Evolutionary conservation across 345 rosid species (phyloP).

Genomic region (Boechera divaricarpa): DNA sequence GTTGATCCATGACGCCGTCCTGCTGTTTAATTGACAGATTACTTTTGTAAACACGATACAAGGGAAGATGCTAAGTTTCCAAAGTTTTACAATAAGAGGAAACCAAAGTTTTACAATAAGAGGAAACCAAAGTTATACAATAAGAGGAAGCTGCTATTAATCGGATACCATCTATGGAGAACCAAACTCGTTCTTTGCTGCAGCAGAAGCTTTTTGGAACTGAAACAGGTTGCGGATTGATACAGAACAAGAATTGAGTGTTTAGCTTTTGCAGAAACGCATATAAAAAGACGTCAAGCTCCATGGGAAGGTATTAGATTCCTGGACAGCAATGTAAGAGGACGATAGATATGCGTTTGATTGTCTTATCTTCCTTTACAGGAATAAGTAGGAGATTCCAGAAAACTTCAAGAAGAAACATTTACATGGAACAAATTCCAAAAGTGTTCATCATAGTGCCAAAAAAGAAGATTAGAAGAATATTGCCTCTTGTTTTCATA

Average conservation of each 20-base stretch:
- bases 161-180: slow-evolving; percentile 26
- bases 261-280: slow-evolving; percentile 16
- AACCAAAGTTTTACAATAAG: slow-evolving; percentile 9
- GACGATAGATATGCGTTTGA: not conserved
- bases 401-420: slow-evolving; percentile 41
- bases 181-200: slow-evolving; percentile 23
- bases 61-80: slow-evolving; percentile 25
- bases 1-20: slow-evolving; percentile 36
- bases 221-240: slow-evolving; percentile 16
- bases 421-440: slow-evolving; percentile 38
- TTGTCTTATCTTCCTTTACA: slow-evolving; percentile 26
- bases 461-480: slow-evolving; percentile 12
- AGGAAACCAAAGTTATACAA: slow-evolving; percentile 20
- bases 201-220: slow-evolving; percentile 20
- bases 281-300: slow-evolving; percentile 27
- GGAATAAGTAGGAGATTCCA: slow-evolving; percentile 38
- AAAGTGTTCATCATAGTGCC: slow-evolving; percentile 35
- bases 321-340: slow-evolving; percentile 18
- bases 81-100: slow-evolving; percentile 9
- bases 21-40: slow-evolving; percentile 4
- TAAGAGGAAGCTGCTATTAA: slow-evolving; percentile 8
- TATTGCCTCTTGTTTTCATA: slow-evolving; percentile 28
- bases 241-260: slow-evolving; percentile 1
- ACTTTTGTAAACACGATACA: slow-evolving; percentile 21
- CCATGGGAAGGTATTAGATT: slow-evolving; percentile 41